phyloP scores from a whole-genome alignment of 495 filamentous ascomycete species.

The Penicillium silybi region DNA sequence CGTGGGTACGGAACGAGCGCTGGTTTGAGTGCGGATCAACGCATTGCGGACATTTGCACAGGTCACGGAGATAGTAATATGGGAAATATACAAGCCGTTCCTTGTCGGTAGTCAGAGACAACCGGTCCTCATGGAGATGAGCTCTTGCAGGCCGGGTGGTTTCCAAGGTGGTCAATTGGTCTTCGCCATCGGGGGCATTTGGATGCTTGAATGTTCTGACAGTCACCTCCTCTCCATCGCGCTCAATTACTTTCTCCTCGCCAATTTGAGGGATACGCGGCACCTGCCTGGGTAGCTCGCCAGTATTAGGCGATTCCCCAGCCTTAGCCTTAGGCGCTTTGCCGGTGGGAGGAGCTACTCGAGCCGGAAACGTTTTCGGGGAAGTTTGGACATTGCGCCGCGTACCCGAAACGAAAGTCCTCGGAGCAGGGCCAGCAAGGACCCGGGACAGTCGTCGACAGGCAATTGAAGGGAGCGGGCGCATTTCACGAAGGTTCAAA shows the following conservation, averaged over 20 bases:
- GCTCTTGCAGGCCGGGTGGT: neutral
- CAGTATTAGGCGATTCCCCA: neutral
- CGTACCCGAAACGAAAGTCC: conserved; percentile 8
- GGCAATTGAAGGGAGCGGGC: neutral
- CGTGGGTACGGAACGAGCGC: conserved; percentile 70
- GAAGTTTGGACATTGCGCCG: neutral
- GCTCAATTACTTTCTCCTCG: neutral
- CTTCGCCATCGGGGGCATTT: neutral
- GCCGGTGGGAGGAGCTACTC: too few relatives aligned
- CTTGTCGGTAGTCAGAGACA: neutral
- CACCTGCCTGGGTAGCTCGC: neutral
- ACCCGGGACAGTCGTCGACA: conserved; percentile 9
- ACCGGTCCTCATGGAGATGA: neutral
- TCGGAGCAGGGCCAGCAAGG: conserved; percentile 1
- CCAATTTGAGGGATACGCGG: neutral
- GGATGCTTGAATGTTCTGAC: neutral
- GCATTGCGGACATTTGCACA: conserved; percentile 67
- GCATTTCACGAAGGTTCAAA: conserved; percentile 5
- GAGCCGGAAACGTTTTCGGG: neutral
- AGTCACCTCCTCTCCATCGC: neutral
- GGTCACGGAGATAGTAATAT: conserved; percentile 67
- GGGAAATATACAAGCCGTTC: neutral
- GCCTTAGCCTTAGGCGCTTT: neutral
- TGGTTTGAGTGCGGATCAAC: conserved; percentile 77
- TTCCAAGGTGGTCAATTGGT: neutral